phyloP scores from a whole-genome alignment of 768 basidiomycete genomes.

The Pleurotus djamor region DNA sequence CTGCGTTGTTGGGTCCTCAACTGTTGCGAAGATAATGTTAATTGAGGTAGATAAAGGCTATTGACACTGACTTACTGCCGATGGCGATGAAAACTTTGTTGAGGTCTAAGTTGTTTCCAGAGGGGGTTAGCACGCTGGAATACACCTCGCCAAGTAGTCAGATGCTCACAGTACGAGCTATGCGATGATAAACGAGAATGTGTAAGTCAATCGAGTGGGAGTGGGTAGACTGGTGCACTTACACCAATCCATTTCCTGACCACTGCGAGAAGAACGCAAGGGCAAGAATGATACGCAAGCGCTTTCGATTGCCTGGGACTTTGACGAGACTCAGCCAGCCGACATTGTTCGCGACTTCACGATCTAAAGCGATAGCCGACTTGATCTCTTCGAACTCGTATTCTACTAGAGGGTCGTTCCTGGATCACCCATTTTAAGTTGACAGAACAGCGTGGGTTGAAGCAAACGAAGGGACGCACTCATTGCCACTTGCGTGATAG shows the following conservation, averaged over 20 bases:
- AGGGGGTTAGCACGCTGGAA: conserved; percentile 46
- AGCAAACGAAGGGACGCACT: conserved; percentile 14
- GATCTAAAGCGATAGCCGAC: conserved; percentile 9
- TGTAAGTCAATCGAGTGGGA: too few relatives aligned
- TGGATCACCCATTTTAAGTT: conserved; percentile 9
- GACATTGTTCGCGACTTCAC: conserved; percentile 33
- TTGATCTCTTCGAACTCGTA: conserved; percentile 62
- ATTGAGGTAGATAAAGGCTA: not conserved
- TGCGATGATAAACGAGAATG: not conserved
- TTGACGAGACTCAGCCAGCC: conserved; percentile 45
- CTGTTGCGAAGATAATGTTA: conserved; percentile 11
- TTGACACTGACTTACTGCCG: conserved; percentile 26
- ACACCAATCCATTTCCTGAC: conserved; percentile 55
- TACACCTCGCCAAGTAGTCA: conserved; percentile 37
- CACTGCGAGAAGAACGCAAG: conserved; percentile 62
- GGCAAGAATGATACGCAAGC: conserved; percentile 55
- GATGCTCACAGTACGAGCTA: conserved; percentile 21
- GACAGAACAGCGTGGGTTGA: not conserved
- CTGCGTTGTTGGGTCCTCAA: conserved; percentile 17
- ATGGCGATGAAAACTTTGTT: conserved; percentile 52
- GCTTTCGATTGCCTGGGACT: conserved; percentile 48
- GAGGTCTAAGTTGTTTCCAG: conserved; percentile 41
- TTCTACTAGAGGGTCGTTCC: conserved; percentile 53
- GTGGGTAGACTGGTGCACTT: conserved; percentile 26
- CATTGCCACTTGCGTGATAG: conserved; percentile 54